Evolutionary conservation across 345 rosid genomes (phyloP).

Genomic region (Euphorbia tirucalli): DNA sequence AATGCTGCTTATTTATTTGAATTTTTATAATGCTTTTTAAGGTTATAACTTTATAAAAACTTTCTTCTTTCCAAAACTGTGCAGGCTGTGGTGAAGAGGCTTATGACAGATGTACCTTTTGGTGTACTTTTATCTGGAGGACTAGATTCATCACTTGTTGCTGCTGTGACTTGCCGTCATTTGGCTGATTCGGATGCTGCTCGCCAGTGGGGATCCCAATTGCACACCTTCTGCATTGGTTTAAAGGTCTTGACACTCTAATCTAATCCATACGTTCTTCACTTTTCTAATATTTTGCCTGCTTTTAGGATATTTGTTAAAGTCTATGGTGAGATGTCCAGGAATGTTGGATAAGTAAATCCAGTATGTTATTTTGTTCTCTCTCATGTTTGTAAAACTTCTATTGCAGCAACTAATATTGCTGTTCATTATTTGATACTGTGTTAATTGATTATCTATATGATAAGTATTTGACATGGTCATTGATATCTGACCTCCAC

Average conservation of each 20-base stretch:
- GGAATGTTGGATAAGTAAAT: not conserved
- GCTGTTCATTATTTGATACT: no score
- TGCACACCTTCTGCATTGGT: conserved; percentile 76
- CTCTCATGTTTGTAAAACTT: not conserved
- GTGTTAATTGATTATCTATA: not conserved
- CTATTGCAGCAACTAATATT: no score
- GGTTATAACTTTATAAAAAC: not conserved
- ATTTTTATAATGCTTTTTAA: not conserved
- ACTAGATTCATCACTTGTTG: conserved; percentile 82
- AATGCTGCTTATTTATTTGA: not conserved
- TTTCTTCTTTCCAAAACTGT: conserved; percentile 2
- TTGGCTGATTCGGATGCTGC: conserved; percentile 61
- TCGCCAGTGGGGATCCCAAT: conserved; percentile 77
- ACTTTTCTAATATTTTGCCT: not conserved
- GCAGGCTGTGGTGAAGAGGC: conserved; percentile 78
- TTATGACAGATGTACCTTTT: conserved; percentile 90
- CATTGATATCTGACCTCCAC: not conserved
- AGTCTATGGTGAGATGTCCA: not conserved
- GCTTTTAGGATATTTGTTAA: not conserved
- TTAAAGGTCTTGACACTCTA: conserved; percentile 48
- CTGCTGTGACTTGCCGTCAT: conserved; percentile 70
- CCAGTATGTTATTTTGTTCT: not conserved
- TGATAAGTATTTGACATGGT: conserved; percentile 2
- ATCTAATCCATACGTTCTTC: not conserved
- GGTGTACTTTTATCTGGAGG: conserved; percentile 92